These are phyloP conservation scores for Tranzscheliella williamsii DNA, from an alignment of 1,284 basidiomycete species.

Conservation along the genomic window DNA sequence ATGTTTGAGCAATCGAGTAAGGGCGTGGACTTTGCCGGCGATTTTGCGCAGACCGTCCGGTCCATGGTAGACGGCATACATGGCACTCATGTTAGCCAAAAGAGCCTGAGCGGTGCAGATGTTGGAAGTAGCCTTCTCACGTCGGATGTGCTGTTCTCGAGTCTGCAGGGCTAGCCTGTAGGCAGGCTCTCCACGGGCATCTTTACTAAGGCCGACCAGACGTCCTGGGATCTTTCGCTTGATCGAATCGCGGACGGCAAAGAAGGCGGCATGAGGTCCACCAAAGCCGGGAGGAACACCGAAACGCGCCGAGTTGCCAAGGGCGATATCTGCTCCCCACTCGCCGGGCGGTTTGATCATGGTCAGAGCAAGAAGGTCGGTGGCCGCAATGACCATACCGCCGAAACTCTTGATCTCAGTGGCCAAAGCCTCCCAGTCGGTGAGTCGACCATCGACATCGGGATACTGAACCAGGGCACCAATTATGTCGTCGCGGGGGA, in stretches of 20 bases:
- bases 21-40: conserved; percentile 85
- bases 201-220: conserved; percentile 86
- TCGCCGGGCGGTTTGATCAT: conserved; percentile 94
- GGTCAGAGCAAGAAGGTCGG: conserved; percentile 88
- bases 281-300: conserved; percentile 67
- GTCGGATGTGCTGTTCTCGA: conserved; percentile 61
- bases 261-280: conserved; percentile 77
- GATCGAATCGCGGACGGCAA: conserved; percentile 85
- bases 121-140: conserved; percentile 61
- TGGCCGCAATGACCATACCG: conserved; percentile 81
- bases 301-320: conserved; percentile 93
- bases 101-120: conserved; percentile 60
- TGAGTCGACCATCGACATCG: conserved; percentile 82
- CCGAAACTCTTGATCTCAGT: conserved; percentile 74
- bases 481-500: conserved; percentile 66
- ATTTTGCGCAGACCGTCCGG: conserved; percentile 83
- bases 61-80: conserved; percentile 84
- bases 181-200: conserved; percentile 79
- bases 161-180: conserved; percentile 87
- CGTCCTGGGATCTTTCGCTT: conserved; percentile 98
- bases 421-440: conserved; percentile 74
- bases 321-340: conserved; percentile 95
- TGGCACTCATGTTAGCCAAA: conserved; percentile 59
- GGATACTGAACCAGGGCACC: conserved; percentile 80
- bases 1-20: conserved; percentile 77